phyloP scores from a whole-genome alignment of 441 rosid genomes.

The Codiaeum variegatum region DNA sequence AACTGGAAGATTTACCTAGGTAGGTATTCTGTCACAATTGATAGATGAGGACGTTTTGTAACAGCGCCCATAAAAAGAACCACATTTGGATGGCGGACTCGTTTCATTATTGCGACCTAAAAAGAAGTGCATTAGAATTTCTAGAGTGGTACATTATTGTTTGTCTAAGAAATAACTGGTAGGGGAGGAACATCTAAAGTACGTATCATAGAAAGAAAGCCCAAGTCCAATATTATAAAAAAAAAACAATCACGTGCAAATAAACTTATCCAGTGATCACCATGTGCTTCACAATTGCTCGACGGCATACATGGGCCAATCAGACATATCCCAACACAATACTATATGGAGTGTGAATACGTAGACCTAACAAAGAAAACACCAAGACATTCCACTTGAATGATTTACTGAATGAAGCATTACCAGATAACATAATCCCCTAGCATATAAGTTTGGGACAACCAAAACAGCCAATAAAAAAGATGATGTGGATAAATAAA shows the following conservation, averaged over 20 bases:
- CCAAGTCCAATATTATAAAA: neutral
- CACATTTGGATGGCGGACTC: conserved; percentile 93
- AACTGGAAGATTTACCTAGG: conserved; percentile 54
- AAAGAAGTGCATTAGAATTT: conserved; percentile 8
- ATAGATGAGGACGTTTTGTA: conserved; percentile 75
- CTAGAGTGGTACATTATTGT: neutral
- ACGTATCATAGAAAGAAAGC: neutral
- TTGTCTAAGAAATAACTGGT: neutral
- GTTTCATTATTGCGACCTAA: conserved; percentile 96
- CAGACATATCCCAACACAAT: neutral
- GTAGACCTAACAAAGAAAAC: neutral
- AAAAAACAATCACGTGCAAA: neutral
- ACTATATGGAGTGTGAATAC: neutral
- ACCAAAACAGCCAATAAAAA: neutral
- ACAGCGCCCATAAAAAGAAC: conserved; percentile 99
- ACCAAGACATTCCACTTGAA: no score
- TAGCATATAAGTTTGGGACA: neutral
- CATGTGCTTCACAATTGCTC: neutral
- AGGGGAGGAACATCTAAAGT: neutral
- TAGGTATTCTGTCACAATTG: conserved; percentile 90
- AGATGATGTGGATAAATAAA: neutral
- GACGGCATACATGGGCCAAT: neutral
- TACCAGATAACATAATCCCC: neutral
- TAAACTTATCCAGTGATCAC: neutral
- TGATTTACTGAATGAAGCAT: neutral